phyloP scores from a whole-genome alignment of 108 stramenopile genomes.

The Stephanodiscus minutulus region DNA sequence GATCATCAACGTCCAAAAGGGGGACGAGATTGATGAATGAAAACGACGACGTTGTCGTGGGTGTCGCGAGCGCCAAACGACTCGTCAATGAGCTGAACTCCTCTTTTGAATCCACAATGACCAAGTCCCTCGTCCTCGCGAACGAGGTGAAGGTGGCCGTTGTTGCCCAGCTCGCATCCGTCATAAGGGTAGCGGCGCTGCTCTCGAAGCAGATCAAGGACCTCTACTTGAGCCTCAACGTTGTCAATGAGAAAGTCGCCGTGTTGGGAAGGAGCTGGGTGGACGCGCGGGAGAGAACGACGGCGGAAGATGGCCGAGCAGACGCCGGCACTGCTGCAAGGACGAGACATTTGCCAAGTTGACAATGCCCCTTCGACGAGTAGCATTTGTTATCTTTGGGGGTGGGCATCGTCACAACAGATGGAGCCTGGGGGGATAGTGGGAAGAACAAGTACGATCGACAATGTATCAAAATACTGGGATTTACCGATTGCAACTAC shows the following conservation, averaged over 20 bases:
- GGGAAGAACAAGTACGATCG: neutral
- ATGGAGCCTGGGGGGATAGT: slow-evolving; percentile 14
- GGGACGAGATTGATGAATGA: too few species aligned
- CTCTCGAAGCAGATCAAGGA: slow-evolving; percentile 41
- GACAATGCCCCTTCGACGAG: too few species aligned
- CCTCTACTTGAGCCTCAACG: slow-evolving; percentile 22
- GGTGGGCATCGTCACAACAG: slow-evolving; percentile 24
- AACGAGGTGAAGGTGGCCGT: slow-evolving; percentile 54
- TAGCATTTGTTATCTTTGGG: slow-evolving; percentile 5
- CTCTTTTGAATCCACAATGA: slow-evolving; percentile 53
- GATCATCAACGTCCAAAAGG: too few species aligned
- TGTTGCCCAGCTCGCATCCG: slow-evolving; percentile 34
- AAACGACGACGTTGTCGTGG: slow-evolving; percentile 18
- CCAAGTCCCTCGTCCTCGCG: slow-evolving; percentile 48
- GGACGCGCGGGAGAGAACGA: neutral
- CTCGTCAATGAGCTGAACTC: slow-evolving; percentile 42
- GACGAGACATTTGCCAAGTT: too few species aligned
- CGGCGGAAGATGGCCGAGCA: slow-evolving; percentile 7
- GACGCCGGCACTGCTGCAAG: too few species aligned
- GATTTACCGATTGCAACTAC: slow-evolving; percentile 44
- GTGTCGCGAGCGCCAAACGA: slow-evolving; percentile 32
- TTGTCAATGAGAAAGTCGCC: slow-evolving; percentile 17
- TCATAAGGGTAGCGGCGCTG: slow-evolving; percentile 31
- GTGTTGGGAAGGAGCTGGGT: slow-evolving; percentile 9
- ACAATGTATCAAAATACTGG: slow-evolving; percentile 40